These are phyloP conservation scores for Byssochlamys sp. DNA, from an alignment of 2,329 filamentous ascomycete species.

Conservation along the genomic window DNA sequence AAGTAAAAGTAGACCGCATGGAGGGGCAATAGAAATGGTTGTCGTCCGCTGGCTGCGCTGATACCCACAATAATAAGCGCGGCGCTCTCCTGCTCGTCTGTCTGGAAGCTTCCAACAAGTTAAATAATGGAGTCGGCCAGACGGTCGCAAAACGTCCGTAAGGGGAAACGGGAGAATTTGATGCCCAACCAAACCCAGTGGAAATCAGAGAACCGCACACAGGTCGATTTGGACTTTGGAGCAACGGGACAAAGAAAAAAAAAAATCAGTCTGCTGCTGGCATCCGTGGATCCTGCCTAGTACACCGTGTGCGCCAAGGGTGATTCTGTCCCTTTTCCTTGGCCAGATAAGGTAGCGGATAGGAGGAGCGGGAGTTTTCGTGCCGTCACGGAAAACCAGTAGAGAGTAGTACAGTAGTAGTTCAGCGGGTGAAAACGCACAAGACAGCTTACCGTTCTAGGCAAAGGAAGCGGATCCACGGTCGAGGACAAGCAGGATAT, in stretches of 20 bases:
- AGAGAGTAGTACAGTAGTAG: neutral
- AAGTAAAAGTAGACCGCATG: neutral
- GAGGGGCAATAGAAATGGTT: neutral
- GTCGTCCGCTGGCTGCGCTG: neutral
- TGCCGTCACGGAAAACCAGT: neutral
- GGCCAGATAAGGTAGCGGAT: neutral
- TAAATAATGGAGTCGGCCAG: neutral
- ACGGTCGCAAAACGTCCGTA: neutral
- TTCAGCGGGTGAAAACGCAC: neutral
- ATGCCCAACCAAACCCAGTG: neutral
- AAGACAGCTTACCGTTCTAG: neutral
- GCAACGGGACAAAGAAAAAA: neutral
- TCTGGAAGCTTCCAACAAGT: neutral
- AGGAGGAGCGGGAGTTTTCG: neutral
- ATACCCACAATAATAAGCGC: conserved; percentile 1
- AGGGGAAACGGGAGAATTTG: neutral
- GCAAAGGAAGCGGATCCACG: neutral
- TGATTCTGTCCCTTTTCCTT: neutral
- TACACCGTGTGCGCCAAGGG: neutral
- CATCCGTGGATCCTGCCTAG: neutral
- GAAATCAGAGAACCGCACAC: neutral
- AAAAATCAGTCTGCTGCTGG: neutral
- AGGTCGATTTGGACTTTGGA: neutral
- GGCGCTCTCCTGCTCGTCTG: neutral
- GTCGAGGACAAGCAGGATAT: neutral